Evolutionary conservation across 31 red algal genomes (phyloP).

Genomic region (Odonthalia washingtoniensis): DNA sequence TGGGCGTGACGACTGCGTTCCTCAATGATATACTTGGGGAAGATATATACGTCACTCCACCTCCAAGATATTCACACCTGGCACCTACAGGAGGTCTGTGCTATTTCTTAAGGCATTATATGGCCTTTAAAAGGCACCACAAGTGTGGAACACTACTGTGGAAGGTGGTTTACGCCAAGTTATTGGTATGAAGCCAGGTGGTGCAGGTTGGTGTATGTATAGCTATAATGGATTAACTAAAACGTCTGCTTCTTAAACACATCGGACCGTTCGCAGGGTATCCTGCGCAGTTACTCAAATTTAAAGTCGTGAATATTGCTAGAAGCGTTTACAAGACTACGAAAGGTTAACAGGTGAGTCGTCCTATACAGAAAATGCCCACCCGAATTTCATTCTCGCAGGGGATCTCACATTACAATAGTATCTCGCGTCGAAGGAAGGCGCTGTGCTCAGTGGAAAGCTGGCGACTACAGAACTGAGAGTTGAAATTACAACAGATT

Average conservation of each 20-base stretch:
- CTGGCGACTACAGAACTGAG: slow-evolving; percentile 65
- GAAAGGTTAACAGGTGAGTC: slow-evolving; percentile 73
- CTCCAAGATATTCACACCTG: too few relatives aligned
- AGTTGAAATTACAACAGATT: background rate
- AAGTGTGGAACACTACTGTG: too few relatives aligned
- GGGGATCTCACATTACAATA: slow-evolving; percentile 95
- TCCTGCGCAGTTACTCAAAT: slow-evolving; percentile 82
- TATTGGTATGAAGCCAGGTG: too few relatives aligned
- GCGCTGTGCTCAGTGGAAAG: slow-evolving; percentile 93
- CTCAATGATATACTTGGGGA: too few relatives aligned
- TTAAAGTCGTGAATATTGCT: slow-evolving; percentile 91
- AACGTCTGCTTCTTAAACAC: slow-evolving; percentile 89
- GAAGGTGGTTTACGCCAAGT: too few relatives aligned
- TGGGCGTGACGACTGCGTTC: too few relatives aligned
- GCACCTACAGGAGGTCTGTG: too few relatives aligned
- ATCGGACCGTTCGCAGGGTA: slow-evolving; percentile 74
- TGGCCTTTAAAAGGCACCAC: too few relatives aligned
- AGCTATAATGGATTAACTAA: slow-evolving; percentile 90
- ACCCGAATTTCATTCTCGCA: slow-evolving; percentile 96
- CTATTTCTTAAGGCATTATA: too few relatives aligned
- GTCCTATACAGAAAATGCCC: slow-evolving; percentile 87
- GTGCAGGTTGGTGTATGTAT: too few relatives aligned
- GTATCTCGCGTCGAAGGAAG: slow-evolving; percentile 98
- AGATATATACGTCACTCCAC: too few relatives aligned
- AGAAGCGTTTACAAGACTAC: slow-evolving; percentile 96